A percentile compares a stretch with the other conserved stretches of the same genome.
phyloP scores from a whole-genome alignment of 2,329 filamentous ascomycete species.

The Xylariales sp. region DNA sequence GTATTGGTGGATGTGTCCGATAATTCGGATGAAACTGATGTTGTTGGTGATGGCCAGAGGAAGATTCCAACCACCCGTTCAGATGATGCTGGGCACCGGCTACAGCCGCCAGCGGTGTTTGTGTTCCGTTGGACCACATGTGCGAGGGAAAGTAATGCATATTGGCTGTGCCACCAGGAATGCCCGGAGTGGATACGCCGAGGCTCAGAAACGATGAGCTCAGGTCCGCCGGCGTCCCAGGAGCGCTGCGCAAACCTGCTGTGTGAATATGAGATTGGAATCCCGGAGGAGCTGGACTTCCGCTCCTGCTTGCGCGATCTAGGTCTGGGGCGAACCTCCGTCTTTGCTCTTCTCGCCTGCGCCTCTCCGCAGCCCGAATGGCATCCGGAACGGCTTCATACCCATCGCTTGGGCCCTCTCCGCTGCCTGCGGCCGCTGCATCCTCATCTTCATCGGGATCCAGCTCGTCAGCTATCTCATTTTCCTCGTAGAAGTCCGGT shows the following conservation, averaged over 20 bases:
- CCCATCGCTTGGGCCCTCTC: slow-evolving; percentile 21
- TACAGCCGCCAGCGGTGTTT: slow-evolving; percentile 75
- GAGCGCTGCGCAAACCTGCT: slow-evolving; percentile 24
- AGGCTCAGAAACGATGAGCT: slow-evolving; percentile 51
- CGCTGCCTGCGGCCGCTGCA: too few species aligned
- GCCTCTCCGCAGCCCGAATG: slow-evolving; percentile 28
- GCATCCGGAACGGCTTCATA: slow-evolving; percentile 23
- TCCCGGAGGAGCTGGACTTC: slow-evolving; percentile 13
- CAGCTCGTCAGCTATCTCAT: slow-evolving; percentile 58
- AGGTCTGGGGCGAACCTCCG: slow-evolving; percentile 14
- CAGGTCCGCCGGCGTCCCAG: slow-evolving; percentile 38
- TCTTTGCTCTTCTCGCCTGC: slow-evolving; percentile 27
- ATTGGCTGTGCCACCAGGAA: slow-evolving; percentile 70
- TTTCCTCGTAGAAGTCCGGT: slow-evolving; percentile 91
- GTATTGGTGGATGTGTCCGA: too few species aligned
- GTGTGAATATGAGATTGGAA: slow-evolving; percentile 37
- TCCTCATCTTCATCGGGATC: slow-evolving; percentile 46
- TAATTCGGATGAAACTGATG: too few species aligned
- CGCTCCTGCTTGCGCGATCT: slow-evolving; percentile 8
- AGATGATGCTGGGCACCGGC: slow-evolving; percentile 64
- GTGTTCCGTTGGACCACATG: slow-evolving; percentile 64
- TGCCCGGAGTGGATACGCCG: slow-evolving; percentile 53
- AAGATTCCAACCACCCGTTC: slow-evolving; percentile 41
- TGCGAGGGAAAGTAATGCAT: slow-evolving; percentile 81
- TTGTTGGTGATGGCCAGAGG: too few species aligned